Percentiles rank a stretch among this genome's conserved stretches.
These are phyloP conservation scores for Coriaria nepalensis DNA, from an alignment of 306 rosid species.

Conservation along the genomic window DNA sequence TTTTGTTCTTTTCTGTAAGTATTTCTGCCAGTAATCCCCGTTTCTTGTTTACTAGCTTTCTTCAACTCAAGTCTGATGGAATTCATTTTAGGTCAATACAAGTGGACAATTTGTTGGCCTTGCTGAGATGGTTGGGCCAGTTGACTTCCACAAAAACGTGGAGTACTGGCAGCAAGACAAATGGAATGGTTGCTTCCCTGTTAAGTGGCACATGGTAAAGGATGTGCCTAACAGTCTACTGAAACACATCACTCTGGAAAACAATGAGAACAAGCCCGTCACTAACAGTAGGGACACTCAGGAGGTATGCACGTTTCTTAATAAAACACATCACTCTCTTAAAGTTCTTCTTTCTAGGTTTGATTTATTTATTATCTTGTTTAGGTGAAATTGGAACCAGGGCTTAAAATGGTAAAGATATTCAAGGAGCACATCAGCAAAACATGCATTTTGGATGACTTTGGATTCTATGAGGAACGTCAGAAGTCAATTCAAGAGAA, in stretches of 20 bases:
- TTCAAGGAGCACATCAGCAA: conserved; percentile 69
- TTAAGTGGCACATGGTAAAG: conserved; percentile 90
- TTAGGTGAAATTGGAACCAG: conserved; percentile 75
- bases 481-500: conserved; percentile 86
- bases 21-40: neutral
- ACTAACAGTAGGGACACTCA: conserved; percentile 96
- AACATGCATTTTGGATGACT: conserved; percentile 86
- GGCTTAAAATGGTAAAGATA: conserved; percentile 57
- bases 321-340: neutral
- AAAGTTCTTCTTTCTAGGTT: neutral
- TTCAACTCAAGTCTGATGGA: neutral
- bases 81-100: conserved; percentile 58
- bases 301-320: conserved; percentile 36
- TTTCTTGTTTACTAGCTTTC: neutral
- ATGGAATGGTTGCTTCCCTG: conserved; percentile 96
- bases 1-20: conserved; percentile 77
- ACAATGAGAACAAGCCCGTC: conserved; percentile 94
- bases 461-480: conserved; percentile 77
- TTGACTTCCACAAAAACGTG: conserved; percentile 72
- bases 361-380: conserved; percentile 10
- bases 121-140: conserved; percentile 92
- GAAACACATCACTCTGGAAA: conserved; percentile 83
- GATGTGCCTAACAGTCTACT: conserved; percentile 89
- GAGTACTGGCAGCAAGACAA: conserved; percentile 99
- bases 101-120: conserved; percentile 97